These are phyloP conservation scores for Inga leiocalycina DNA, from an alignment of 306 rosid genomes.

Conservation along the genomic window DNA sequence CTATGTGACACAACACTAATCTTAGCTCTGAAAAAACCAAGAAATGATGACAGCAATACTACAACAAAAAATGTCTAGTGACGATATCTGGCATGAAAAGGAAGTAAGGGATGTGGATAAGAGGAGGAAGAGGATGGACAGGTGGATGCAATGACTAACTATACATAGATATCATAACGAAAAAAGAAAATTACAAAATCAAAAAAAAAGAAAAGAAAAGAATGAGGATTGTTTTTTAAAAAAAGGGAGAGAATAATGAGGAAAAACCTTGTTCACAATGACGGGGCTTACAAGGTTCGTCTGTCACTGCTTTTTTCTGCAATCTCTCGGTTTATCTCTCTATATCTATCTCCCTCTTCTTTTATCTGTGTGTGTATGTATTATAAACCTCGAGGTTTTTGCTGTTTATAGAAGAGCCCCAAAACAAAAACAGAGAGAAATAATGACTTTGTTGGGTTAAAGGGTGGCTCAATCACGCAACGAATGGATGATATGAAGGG, in stretches of 20 bases:
- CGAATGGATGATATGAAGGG: constrained; percentile 32
- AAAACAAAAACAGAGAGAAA: constrained; percentile 28
- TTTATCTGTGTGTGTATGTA: neutral
- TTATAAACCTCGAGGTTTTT: neutral
- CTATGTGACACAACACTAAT: constrained; percentile 44
- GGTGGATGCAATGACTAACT: neutral
- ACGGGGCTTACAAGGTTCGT: constrained; percentile 55
- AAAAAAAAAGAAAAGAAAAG: neutral
- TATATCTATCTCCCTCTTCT: neutral
- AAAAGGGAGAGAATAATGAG: constrained; percentile 41
- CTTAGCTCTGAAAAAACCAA: constrained; percentile 46
- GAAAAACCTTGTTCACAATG: constrained; percentile 77
- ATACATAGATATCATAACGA: constrained; percentile 25
- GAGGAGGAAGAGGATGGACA: neutral
- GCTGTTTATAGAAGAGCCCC: constrained; percentile 16
- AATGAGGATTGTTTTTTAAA: neutral
- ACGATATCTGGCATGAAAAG: neutral
- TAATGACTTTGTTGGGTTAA: constrained; percentile 23
- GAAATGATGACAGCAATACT: constrained; percentile 25
- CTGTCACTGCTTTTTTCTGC: constrained; percentile 37
- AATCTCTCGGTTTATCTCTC: constrained; percentile 12
- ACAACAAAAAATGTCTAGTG: constrained; percentile 12
- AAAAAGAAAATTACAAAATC: neutral
- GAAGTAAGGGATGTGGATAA: constrained; percentile 15
- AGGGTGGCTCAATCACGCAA: constrained; percentile 32